A percentile compares a stretch with the other conserved stretches of the same genome.
Conservation (phyloP, 441 rosid species). For the Adansonia madagascariensis region DNA sequence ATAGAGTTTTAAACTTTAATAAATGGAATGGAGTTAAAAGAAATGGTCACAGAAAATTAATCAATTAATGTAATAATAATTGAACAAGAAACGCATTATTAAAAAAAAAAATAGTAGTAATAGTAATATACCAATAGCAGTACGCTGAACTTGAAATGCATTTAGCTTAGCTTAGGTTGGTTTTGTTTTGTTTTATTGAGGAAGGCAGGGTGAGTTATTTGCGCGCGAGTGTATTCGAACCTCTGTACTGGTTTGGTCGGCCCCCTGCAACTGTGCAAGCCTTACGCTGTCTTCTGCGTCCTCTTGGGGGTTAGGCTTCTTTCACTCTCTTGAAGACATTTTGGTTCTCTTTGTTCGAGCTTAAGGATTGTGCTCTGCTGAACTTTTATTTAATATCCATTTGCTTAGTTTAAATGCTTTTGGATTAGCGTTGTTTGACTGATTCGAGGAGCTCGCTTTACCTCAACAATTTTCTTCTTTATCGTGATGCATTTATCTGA, state of each 20-base stretch:
- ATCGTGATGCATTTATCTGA: conserved; percentile 5
- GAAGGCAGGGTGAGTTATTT: not conserved
- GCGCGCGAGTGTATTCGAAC: conserved; percentile 18
- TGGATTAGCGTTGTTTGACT: conserved; percentile 48
- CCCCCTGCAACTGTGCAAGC: conserved; percentile 44
- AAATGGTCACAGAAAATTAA: too few relatives aligned
- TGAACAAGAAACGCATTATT: too few relatives aligned
- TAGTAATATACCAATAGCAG: not conserved
- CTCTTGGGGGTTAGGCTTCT: conserved; percentile 39
- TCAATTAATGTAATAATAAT: too few relatives aligned
- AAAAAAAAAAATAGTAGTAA: too few relatives aligned
- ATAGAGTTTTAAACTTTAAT: too few relatives aligned
- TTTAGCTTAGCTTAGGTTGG: not conserved
- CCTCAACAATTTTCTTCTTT: conserved; percentile 28
- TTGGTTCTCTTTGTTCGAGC: conserved; percentile 39
- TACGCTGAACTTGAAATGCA: not conserved
- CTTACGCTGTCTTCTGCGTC: conserved; percentile 60
- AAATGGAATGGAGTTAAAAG: too few relatives aligned
- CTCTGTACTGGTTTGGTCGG: conserved; percentile 33
- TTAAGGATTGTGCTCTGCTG: conserved; percentile 33
- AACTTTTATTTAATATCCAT: conserved; percentile 25
- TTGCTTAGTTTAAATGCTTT: conserved; percentile 41
- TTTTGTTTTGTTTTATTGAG: not conserved
- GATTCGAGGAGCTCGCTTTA: conserved; percentile 39
- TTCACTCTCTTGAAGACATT: conserved; percentile 31